These are phyloP conservation scores for Rhizopus arrhizus DNA, from an alignment of 371 early-diverging fungal species.

Conservation along the genomic window DNA sequence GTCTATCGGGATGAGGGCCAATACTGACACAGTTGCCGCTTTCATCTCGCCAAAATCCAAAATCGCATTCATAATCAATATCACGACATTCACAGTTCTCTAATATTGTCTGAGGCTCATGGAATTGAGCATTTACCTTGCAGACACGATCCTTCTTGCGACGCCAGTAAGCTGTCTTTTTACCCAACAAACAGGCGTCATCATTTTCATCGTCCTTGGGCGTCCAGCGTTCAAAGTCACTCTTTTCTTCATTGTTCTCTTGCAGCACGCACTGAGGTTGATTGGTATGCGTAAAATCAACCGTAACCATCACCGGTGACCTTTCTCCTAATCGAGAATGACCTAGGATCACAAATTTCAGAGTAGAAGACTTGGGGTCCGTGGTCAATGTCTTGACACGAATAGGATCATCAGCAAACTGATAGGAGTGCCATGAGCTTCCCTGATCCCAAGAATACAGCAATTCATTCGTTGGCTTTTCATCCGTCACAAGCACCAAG, in stretches of 20 bases:
- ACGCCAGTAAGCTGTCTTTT: conserved; percentile 68
- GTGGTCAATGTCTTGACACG: conserved; percentile 60
- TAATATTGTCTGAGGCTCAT: conserved; percentile 52
- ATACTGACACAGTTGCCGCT: conserved; percentile 64
- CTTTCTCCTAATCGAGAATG: conserved; percentile 27
- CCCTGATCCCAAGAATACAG: conserved; percentile 71
- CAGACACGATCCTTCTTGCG: conserved; percentile 79
- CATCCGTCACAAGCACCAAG: conserved; percentile 69
- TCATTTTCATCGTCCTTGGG: conserved; percentile 63
- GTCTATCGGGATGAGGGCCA: conserved; percentile 72
- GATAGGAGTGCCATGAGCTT: conserved; percentile 61
- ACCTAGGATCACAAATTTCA: conserved; percentile 62
- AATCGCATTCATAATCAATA: conserved; percentile 79
- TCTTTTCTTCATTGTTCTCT: conserved; percentile 54
- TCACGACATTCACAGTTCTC: conserved; percentile 70
- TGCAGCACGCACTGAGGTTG: conserved; percentile 56
- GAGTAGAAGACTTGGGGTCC: conserved; percentile 58
- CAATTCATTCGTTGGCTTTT: conserved; percentile 71
- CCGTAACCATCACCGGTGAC: conserved; percentile 41
- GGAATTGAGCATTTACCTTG: conserved; percentile 68
- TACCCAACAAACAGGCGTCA: conserved; percentile 49
- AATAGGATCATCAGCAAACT: conserved; percentile 50
- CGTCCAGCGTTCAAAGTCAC: conserved; percentile 81
- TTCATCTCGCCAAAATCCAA: conserved; percentile 75
- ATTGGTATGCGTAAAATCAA: conserved; percentile 47